phyloP scores from a whole-genome alignment of 2,329 filamentous ascomycete genomes.

The Trichoderma breve region DNA sequence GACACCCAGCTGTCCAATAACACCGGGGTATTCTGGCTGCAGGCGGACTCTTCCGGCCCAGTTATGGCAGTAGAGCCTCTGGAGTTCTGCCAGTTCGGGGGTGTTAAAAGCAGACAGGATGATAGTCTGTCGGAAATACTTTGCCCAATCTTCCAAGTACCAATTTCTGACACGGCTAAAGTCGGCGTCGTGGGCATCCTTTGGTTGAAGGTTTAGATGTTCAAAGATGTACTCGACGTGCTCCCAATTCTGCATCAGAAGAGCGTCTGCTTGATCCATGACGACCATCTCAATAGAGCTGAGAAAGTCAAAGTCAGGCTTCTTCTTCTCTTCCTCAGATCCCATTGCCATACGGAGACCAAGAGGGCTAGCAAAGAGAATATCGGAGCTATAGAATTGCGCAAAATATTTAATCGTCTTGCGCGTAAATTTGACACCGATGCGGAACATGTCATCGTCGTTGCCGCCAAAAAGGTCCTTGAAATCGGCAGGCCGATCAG shows the following conservation, averaged over 20 bases:
- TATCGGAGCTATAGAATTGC: conserved; percentile 94
- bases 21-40: conserved; percentile 65
- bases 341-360: conserved; percentile 90
- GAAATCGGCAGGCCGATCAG: conserved; percentile 82
- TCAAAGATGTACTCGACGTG: conserved; percentile 90
- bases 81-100: conserved; percentile 80
- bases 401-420: conserved; percentile 95
- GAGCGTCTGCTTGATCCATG: conserved; percentile 86
- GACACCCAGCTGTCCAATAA: conserved; percentile 70
- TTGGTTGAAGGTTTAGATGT: conserved; percentile 86
- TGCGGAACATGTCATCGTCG: conserved; percentile 93
- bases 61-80: conserved; percentile 75
- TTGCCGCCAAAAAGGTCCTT: conserved; percentile 88
- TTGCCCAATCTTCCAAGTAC: conserved; percentile 88
- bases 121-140: conserved; percentile 80
- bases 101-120: conserved; percentile 80
- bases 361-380: conserved; percentile 86
- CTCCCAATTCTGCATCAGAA: conserved; percentile 98
- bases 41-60: conserved; percentile 76
- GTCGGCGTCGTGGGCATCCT: conserved; percentile 87
- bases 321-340: conserved; percentile 61
- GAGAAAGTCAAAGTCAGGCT: conserved; percentile 81
- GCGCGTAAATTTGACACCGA: conserved; percentile 94
- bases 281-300: conserved; percentile 90
- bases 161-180: conserved; percentile 85